Evolutionary conservation across 2,329 filamentous ascomycete genomes (phyloP), one percentile per base, ranked within the genome.

Genomic region (Fusarium fujikuroi): DNA sequence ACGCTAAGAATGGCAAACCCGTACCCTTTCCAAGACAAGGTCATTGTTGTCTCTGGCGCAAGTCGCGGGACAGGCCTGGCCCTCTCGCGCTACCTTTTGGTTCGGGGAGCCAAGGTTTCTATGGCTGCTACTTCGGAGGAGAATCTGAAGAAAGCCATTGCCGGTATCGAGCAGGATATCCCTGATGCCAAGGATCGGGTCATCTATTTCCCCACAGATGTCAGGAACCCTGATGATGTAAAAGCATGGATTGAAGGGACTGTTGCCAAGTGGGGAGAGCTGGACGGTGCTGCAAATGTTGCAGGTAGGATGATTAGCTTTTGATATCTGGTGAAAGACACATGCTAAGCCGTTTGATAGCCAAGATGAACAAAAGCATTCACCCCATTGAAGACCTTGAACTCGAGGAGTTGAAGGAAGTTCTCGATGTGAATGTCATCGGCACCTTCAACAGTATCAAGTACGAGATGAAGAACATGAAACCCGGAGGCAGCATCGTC

Each of bases 1-100:
- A 16, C 3, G 10, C 18, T 12, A 23, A 74, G 49, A 42, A 77
- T 77, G 75, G 75, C 76, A 43, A 67, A 63, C 68, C 75, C 60
- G 5, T 77, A 75, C 30, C 76, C 73, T 21, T 78, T 78, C 36
- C 52, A 74, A 53, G 70, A 75, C 14, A 92, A 92, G 79, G 89
- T 88, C 32, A 87, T 93, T 73, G 88, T 92, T 63, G 85, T 94
- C 30, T 90, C 88, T 7, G 89, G 89, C 25, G 88, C 88, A 16
- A 89, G 87, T 77, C 85, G 88, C 43, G 89, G 89, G 25, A 86
- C 90, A 32, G 89, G 89, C 44, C 81, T 89, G 19, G 86, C 86
- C 30, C 82, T 89, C 3, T 83, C 87, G 1, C 80, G 85, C 37
- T 81, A 83, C 53, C 81, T 90, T 21, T 80, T 90, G n/a, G 75